Conservation (phyloP, 306 rosid genomes). For the Quercus dentata region DNA sequence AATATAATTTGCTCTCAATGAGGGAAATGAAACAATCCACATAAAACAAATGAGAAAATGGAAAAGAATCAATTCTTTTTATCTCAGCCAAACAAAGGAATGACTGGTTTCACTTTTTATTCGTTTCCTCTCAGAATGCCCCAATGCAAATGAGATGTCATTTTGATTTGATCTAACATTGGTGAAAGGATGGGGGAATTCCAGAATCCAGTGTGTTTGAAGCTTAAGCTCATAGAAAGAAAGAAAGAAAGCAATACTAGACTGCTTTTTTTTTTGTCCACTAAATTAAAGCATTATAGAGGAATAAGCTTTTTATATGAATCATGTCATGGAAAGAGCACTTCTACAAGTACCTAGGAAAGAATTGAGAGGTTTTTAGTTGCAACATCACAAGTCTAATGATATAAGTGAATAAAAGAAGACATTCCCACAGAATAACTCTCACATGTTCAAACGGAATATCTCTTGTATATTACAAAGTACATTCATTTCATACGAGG, state of each 20-base stretch:
- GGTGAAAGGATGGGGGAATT: background rate
- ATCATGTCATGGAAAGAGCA: background rate
- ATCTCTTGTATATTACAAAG: slow-evolving; percentile 16
- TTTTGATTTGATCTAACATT: background rate
- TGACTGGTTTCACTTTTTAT: background rate
- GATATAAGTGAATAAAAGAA: background rate
- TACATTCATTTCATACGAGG: slow-evolving; percentile 27
- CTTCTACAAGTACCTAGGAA: background rate
- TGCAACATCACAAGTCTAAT: background rate
- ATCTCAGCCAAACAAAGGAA: background rate
- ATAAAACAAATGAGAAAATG: no score
- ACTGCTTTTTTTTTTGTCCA: background rate
- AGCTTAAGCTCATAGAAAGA: background rate
- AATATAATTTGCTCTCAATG: no score
- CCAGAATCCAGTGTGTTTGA: background rate
- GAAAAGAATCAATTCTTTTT: no score
- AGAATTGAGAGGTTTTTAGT: background rate
- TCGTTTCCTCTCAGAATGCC: no score
- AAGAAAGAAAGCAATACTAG: background rate
- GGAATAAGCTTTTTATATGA: background rate
- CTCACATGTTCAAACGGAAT: background rate
- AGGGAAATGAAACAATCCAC: no score
- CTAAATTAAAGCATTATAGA: background rate
- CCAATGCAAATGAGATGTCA: no score
- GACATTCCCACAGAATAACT: background rate